These are phyloP conservation scores for Lenwebbia sp. DNA, from an alignment of 345 rosid genomes.

Conservation along the genomic window DNA sequence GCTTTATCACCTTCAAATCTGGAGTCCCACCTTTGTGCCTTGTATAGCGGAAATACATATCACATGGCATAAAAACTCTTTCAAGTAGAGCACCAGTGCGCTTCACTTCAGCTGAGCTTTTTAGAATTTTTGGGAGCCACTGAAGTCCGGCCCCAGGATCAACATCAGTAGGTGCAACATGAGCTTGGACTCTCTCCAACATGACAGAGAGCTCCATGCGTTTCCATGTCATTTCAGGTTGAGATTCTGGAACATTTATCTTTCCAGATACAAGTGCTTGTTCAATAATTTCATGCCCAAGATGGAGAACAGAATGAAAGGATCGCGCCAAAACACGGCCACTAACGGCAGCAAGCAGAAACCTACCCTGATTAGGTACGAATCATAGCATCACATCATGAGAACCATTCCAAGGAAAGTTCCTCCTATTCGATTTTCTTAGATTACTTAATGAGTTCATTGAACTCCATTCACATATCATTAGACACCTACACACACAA, in stretches of 20 bases:
- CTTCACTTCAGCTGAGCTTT: slow-evolving; percentile 83
- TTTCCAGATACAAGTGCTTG: slow-evolving; percentile 73
- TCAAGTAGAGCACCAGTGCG: slow-evolving; percentile 98
- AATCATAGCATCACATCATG: neutral
- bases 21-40: slow-evolving; percentile 98
- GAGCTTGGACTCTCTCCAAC: slow-evolving; percentile 97
- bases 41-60: slow-evolving; percentile 91
- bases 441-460: neutral
- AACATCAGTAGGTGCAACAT: slow-evolving; percentile 99
- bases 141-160: slow-evolving; percentile 99
- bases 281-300: slow-evolving; percentile 83
- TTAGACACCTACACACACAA: neutral
- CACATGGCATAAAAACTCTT: slow-evolving; percentile 98
- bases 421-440: neutral
- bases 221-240: slow-evolving; percentile 92
- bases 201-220: slow-evolving; percentile 87
- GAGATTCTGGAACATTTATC: slow-evolving; percentile 55
- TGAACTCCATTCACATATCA: neutral
- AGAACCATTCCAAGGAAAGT: neutral
- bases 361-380: slow-evolving; percentile 66
- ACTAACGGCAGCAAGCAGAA: slow-evolving; percentile 93
- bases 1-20: slow-evolving; percentile 71
- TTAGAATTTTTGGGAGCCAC: slow-evolving; percentile 93
- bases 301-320: slow-evolving; percentile 78
- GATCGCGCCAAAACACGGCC: slow-evolving; percentile 95